phyloP scores from a whole-genome alignment of 2,329 filamentous ascomycete genomes.

The Fusarium keratoplasticum region DNA sequence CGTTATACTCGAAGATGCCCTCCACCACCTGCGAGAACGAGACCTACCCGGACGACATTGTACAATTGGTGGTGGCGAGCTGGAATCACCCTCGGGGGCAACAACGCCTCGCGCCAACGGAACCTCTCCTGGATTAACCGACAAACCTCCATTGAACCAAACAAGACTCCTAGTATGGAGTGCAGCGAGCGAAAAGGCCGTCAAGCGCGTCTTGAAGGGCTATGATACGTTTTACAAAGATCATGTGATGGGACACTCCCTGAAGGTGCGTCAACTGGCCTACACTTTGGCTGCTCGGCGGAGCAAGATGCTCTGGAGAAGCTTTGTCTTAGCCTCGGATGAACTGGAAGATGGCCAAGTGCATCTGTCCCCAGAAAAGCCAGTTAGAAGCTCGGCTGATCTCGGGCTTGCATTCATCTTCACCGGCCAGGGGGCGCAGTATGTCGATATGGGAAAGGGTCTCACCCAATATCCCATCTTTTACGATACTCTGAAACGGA shows the following conservation, averaged over 20 bases:
- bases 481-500: conserved; percentile 3
- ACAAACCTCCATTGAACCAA: neutral
- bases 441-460: conserved; percentile 45
- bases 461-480: conserved; percentile 29
- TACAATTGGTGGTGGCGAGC: neutral
- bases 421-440: conserved; percentile 52
- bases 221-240: neutral
- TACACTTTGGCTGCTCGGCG: conserved; percentile 47
- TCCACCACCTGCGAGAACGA: conserved; percentile 8
- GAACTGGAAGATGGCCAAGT: neutral
- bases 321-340: neutral
- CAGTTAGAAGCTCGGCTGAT: neutral
- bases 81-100: neutral
- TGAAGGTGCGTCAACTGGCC: conserved; percentile 33
- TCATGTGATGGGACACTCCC: neutral
- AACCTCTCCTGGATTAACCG: neutral
- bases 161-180: conserved; percentile 54
- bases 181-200: conserved; percentile 48
- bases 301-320: conserved; percentile 37
- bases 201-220: conserved; percentile 18
- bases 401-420: conserved; percentile 41
- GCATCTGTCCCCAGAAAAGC: neutral
- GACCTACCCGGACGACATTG: neutral
- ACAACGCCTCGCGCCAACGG: neutral
- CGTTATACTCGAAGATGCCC: conserved; percentile 48